A percentile compares a stretch with the other conserved stretches of the same genome.
Evolutionary conservation across 164 flowering plant species (phyloP).

Genomic region (Magnolia changhungtana): DNA sequence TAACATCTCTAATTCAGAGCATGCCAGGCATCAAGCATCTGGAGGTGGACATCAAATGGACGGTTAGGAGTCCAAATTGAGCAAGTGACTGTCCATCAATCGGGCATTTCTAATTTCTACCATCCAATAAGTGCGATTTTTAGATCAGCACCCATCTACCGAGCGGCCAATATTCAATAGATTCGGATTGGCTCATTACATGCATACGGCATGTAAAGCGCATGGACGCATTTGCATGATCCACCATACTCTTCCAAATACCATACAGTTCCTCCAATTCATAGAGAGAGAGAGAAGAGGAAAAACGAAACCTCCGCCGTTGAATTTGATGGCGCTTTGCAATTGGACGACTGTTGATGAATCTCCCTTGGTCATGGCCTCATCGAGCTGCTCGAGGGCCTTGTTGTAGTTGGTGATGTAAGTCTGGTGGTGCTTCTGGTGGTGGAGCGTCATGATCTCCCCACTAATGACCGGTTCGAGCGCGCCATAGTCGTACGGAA

Average conservation of each 20-base stretch:
- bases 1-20: no score
- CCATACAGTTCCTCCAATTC: background rate
- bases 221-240: background rate
- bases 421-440: slow-evolving; percentile 93
- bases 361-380: slow-evolving; percentile 62
- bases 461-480: slow-evolving; percentile 91
- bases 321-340: slow-evolving; percentile 92
- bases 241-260: background rate
- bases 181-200: background rate
- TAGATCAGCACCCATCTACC: background rate
- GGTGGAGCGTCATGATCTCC: slow-evolving; percentile 92
- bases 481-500: slow-evolving; percentile 83
- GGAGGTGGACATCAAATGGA: background rate
- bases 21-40: no score
- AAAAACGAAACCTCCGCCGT: slow-evolving; percentile 82
- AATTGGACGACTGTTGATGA: slow-evolving; percentile 56
- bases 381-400: slow-evolving; percentile 80
- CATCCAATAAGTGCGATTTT: background rate
- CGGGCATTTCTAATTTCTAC: background rate
- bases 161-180: background rate
- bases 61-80: background rate
- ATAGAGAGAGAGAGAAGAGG: background rate
- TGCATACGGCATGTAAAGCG: background rate
- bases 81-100: background rate
- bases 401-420: slow-evolving; percentile 86